phyloP scores from a whole-genome alignment of 2,329 filamentous ascomycete species.

The Trichoderma arundinaceum region DNA sequence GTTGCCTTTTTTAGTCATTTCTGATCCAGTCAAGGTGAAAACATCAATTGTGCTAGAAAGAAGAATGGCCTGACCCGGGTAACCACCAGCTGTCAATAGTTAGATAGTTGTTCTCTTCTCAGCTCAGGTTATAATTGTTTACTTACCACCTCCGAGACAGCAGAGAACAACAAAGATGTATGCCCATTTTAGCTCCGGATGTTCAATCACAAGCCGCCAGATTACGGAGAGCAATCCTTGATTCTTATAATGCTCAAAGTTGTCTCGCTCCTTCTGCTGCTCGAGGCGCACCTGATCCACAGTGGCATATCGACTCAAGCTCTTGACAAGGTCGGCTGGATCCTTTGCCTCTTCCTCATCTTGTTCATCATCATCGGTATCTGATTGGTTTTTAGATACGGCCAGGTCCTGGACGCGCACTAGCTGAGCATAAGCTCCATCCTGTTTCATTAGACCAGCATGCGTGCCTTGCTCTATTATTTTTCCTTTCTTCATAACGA shows the following conservation, averaged over 20 bases:
- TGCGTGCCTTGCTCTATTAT: conserved; percentile 63
- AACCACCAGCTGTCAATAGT: conserved; percentile 42
- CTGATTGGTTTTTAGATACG: conserved; percentile 36
- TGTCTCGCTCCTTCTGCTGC: conserved; percentile 42
- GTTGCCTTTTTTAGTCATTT: conserved; percentile 50
- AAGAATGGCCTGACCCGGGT: conserved; percentile 53
- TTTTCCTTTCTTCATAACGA: conserved; percentile 63
- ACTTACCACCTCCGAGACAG: conserved; percentile 41
- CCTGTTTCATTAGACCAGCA: conserved; percentile 57
- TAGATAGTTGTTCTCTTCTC: background rate
- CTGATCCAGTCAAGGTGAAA: conserved; percentile 45
- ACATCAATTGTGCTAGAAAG: conserved; percentile 50
- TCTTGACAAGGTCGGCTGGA: conserved; percentile 39
- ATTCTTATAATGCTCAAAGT: conserved; percentile 44
- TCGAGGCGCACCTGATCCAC: conserved; percentile 42
- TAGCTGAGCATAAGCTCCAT: conserved; percentile 57
- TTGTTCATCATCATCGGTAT: conserved; percentile 38
- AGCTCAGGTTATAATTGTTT: background rate
- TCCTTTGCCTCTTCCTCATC: conserved; percentile 34
- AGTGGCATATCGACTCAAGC: conserved; percentile 43
- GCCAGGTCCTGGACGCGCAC: conserved; percentile 52
- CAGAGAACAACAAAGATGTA: conserved; percentile 44
- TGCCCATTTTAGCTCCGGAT: conserved; percentile 45
- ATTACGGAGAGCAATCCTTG: conserved; percentile 43
- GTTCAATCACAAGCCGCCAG: conserved; percentile 46